Conservation (phyloP, 257 asterid species). For the Jasminum sambac region DNA sequence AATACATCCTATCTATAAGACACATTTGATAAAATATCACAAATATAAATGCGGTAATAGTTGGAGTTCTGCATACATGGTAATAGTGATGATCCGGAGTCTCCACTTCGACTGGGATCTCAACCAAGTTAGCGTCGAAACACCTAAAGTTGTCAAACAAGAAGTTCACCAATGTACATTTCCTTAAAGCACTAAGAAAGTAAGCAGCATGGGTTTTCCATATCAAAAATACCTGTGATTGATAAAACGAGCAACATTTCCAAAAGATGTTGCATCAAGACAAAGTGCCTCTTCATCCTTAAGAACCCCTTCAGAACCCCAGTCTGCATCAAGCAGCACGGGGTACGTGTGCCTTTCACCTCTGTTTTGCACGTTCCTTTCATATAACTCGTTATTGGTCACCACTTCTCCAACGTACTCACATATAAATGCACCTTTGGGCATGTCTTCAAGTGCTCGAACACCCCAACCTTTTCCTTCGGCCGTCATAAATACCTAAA, state of each 20-base stretch:
- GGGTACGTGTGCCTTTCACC: conserved; percentile 37
- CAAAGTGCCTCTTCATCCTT: conserved; percentile 61
- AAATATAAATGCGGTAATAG: neutral
- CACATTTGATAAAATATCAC: neutral
- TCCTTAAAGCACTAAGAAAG: neutral
- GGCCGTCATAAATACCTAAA: conserved; percentile 58
- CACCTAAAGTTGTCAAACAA: conserved; percentile 41
- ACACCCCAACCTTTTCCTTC: conserved; percentile 76
- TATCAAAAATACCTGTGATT: conserved; percentile 49
- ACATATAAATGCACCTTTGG: conserved; percentile 68
- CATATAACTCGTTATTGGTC: conserved; percentile 42
- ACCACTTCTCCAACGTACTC: conserved; percentile 57
- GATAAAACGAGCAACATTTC: conserved; percentile 62
- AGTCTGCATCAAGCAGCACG: conserved; percentile 55
- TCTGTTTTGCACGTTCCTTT: conserved; percentile 28
- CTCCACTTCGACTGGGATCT: conserved; percentile 70
- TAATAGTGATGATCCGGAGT: conserved; percentile 64
- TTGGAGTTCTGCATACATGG: conserved; percentile 40
- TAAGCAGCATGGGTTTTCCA: neutral
- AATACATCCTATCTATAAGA: too few species aligned
- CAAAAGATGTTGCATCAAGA: conserved; percentile 53
- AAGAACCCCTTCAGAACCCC: conserved; percentile 47
- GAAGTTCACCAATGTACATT: neutral
- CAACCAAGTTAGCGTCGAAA: conserved; percentile 58
- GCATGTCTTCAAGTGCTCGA: conserved; percentile 58